Evolutionary conservation across 139 green algal species (phyloP), one percentile per base, ranked within the genome.

Genomic region (Chlamydomonas applanata): DNA sequence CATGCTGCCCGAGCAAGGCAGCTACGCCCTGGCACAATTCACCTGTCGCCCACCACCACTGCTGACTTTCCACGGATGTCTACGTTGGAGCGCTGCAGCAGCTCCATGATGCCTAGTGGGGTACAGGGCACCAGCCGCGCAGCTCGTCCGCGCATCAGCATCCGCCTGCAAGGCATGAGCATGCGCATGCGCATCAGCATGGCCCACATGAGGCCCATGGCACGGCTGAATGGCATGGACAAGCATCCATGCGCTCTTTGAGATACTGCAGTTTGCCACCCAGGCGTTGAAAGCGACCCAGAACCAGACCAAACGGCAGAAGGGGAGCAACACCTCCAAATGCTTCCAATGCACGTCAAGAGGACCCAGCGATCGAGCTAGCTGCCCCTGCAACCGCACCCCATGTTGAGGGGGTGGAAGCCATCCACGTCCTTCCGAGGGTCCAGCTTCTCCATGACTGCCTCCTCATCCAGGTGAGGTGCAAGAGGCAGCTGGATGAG

Each of bases 391-490:
- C 11, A 11, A 11, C 7, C 74, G 53, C 54, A 87, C 73, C 89
- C 91, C 65, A 98, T 97, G 82, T 98, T 98, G 32, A 91, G 40
- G 1, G 93, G 93, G 79, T 98, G 94, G 79, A 98, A 98, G 59
- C 94, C 94, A 74, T 98, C 94, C 27, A 98, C 94, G 71, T 98
- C 94, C 81, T 98, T 98, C 9, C 91, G 80, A 2, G 83, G 83
- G 35, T 89, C 80, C n/a, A 89, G 60, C 25, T 75, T 56, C 64
- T 85, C 79, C 70, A 85, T 81, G 4, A 87, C 76, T 34, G 65
- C 67, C 54, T 85, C 85, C 80, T 97, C 92, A 75, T 92, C 80
- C 44, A 97, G 90, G 81, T 95, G 89, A 4, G 76, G 73, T 24
- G 92, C 90, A 69, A 97, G 85, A 0, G 92, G 92, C 63, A 97